phyloP scores from a whole-genome alignment of 495 filamentous ascomycete species.

The Penicillium soppii region DNA sequence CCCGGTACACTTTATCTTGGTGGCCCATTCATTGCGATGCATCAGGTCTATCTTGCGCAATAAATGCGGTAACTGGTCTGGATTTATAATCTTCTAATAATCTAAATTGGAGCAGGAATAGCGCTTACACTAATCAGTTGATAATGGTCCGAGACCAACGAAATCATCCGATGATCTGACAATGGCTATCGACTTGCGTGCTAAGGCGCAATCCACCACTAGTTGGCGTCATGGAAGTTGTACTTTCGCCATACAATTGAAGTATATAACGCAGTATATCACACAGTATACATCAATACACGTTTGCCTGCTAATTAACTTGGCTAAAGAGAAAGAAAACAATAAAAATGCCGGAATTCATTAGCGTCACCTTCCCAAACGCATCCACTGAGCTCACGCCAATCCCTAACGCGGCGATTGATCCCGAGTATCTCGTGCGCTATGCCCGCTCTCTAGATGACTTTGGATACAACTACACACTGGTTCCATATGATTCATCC shows the following conservation, averaged over 20 bases:
- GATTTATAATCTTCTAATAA: background rate
- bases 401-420: constrained; percentile 44
- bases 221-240: background rate
- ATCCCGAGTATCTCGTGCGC: constrained; percentile 45
- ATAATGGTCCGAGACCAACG: background rate
- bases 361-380: constrained; percentile 51
- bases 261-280: background rate
- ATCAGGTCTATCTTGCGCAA: background rate
- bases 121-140: background rate
- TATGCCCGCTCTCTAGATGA: constrained; percentile 53
- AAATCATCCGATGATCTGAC: background rate
- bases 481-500: constrained; percentile 52
- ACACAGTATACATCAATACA: too few relatives aligned
- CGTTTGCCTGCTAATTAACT: background rate
- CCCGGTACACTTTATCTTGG: background rate
- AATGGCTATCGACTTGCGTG: background rate
- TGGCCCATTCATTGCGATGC: background rate
- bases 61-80: background rate
- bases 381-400: constrained; percentile 50
- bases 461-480: constrained; percentile 54
- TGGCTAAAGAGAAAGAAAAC: background rate
- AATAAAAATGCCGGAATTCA: constrained; percentile 53
- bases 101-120: too few relatives aligned
- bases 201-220: constrained; percentile 5
- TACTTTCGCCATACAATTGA: too few relatives aligned